phyloP scores from a whole-genome alignment of 2,329 filamentous ascomycete species.

The Cercospora zeina region DNA sequence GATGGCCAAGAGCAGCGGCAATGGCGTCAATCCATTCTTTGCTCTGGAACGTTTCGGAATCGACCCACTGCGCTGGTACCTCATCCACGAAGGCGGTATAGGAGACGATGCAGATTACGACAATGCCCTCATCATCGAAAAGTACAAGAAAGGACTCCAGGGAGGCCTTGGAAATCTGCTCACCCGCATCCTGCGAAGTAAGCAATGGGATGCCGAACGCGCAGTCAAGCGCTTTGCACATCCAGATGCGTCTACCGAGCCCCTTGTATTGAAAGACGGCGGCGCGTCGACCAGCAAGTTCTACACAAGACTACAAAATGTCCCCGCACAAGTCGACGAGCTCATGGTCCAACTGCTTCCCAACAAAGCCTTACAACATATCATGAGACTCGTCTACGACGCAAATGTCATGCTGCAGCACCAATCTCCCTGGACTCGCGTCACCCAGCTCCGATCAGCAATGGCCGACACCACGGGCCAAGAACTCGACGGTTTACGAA shows the following conservation, averaged over 20 bases:
- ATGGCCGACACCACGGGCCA: slow-evolving; percentile 37
- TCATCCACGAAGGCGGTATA: slow-evolving; percentile 77
- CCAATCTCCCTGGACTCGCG: slow-evolving; percentile 67
- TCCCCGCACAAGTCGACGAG: slow-evolving; percentile 48
- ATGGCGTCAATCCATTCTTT: slow-evolving; percentile 91
- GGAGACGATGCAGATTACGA: slow-evolving; percentile 79
- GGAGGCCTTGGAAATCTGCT: slow-evolving; percentile 78
- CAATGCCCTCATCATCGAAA: slow-evolving; percentile 70
- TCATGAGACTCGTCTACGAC: slow-evolving; percentile 63
- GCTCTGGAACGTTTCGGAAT: slow-evolving; percentile 85
- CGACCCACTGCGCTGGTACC: slow-evolving; percentile 86
- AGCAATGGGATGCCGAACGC: slow-evolving; percentile 58
- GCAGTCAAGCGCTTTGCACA: slow-evolving; percentile 38
- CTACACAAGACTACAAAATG: slow-evolving; percentile 23
- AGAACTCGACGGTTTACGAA: slow-evolving; percentile 28
- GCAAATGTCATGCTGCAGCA: slow-evolving; percentile 68
- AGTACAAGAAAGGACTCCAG: slow-evolving; percentile 79
- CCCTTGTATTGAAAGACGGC: neutral
- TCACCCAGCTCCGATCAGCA: slow-evolving; percentile 39
- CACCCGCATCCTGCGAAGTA: slow-evolving; percentile 60
- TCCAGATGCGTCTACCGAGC: slow-evolving; percentile 15
- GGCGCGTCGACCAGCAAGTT: slow-evolving; percentile 9
- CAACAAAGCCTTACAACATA: slow-evolving; percentile 62
- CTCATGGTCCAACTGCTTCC: slow-evolving; percentile 67
- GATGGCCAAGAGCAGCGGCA: slow-evolving; percentile 95